A percentile compares a stretch with the other conserved stretches of the same genome.
Conservation (phyloP, 2,329 filamentous ascomycete species). For the Cladophialophora exuberans region DNA sequence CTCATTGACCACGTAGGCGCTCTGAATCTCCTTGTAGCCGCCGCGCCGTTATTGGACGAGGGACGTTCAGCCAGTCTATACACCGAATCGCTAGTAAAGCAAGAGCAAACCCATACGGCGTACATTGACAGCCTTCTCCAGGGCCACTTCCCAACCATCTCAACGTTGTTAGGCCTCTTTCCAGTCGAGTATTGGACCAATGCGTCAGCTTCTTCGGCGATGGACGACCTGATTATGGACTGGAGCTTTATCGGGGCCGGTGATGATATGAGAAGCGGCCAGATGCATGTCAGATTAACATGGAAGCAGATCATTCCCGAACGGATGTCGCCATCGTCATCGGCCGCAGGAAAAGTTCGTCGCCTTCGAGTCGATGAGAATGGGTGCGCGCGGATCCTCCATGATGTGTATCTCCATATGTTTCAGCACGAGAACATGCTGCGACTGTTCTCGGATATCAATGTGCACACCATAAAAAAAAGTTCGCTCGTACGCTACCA, state of each 20-base stretch:
- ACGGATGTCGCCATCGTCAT: background rate
- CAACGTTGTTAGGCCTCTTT: constrained; percentile 55
- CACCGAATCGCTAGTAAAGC: constrained; percentile 51
- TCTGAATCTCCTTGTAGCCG: constrained; percentile 52
- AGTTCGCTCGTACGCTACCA: constrained; percentile 31
- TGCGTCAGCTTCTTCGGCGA: constrained; percentile 15
- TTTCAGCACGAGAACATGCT: constrained; percentile 47
- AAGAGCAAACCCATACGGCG: constrained; percentile 34
- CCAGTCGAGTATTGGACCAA: constrained; percentile 58
- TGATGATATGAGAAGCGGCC: constrained; percentile 32
- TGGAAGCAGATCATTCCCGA: constrained; percentile 25
- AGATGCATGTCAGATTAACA: constrained; percentile 21
- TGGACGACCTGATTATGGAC: constrained; percentile 7
- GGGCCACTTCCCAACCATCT: constrained; percentile 52
- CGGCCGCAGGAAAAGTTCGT: background rate
- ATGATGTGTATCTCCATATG: constrained; percentile 51
- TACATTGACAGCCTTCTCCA: constrained; percentile 50
- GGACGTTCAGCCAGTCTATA: constrained; percentile 52
- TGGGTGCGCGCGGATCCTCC: constrained; percentile 37
- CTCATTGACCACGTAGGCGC: constrained; percentile 50
- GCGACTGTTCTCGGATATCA: constrained; percentile 11
- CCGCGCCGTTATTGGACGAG: constrained; percentile 52
- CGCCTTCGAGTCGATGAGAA: background rate
- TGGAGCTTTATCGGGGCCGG: background rate
- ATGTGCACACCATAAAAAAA: constrained; percentile 2